These are phyloP conservation scores for Furcasterigmium furcatum DNA, from an alignment of 2,329 filamentous ascomycete species.

Conservation along the genomic window DNA sequence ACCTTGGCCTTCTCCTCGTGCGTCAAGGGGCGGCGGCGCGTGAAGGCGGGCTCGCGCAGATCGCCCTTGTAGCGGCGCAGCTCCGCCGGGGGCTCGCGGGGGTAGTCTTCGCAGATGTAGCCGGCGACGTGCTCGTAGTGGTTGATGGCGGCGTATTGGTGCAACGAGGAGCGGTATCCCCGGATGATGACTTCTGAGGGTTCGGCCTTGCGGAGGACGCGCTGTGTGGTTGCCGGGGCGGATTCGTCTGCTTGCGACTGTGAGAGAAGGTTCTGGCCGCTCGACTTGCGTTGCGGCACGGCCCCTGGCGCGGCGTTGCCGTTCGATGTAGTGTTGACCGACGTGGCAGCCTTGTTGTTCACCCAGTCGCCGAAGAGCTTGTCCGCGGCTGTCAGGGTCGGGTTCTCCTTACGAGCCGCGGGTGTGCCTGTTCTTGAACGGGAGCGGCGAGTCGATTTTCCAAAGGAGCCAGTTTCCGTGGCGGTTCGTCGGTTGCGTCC, in stretches of 20 bases:
- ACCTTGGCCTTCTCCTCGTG: conserved; percentile 74
- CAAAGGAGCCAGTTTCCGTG: conserved; percentile 63
- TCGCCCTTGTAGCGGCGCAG: conserved; percentile 70
- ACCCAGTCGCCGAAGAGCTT: conserved; percentile 60
- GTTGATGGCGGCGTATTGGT: conserved; percentile 83
- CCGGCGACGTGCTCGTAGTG: conserved; percentile 87
- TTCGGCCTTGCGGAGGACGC: conserved; percentile 28
- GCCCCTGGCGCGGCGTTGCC: conserved; percentile 16
- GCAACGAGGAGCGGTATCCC: conserved; percentile 64
- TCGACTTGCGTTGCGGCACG: conserved; percentile 28
- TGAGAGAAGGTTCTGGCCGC: conserved; percentile 22
- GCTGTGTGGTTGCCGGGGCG: conserved; percentile 21
- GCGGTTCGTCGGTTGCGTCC: conserved; percentile 48
- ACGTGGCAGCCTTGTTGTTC: conserved; percentile 37
- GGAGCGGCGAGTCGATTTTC: conserved; percentile 62
- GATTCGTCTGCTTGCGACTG: conserved; percentile 31
- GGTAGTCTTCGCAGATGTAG: conserved; percentile 88
- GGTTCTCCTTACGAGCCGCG: conserved; percentile 53
- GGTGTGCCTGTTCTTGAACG: conserved; percentile 59
- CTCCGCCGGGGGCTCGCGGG: conserved; percentile 73
- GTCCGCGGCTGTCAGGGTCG: conserved; percentile 59
- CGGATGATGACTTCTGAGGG: conserved; percentile 79
- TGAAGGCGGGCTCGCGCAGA: conserved; percentile 68
- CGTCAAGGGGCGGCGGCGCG: conserved; percentile 62
- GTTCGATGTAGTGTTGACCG: conserved; percentile 17